phyloP scores from a whole-genome alignment of 2,329 filamentous ascomycete genomes.

The Microcyclospora pomicola region DNA sequence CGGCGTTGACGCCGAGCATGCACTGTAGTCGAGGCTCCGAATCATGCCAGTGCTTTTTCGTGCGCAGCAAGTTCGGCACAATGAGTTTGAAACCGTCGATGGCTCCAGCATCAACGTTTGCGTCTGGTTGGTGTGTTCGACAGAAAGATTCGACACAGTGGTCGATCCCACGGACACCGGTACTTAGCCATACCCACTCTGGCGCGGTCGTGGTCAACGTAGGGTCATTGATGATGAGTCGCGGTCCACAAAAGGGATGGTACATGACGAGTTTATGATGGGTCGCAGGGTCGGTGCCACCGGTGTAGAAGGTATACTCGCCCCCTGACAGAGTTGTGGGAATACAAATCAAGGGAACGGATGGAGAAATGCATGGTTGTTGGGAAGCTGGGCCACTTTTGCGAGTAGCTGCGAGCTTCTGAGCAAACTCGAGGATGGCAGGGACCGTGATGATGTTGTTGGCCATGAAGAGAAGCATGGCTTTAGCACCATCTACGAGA shows the following conservation, averaged over 20 bases:
- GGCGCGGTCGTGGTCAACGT: slow-evolving; percentile 38
- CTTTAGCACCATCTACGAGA: slow-evolving; percentile 43
- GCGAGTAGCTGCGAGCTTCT: slow-evolving; percentile 1
- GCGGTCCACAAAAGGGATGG: too few relatives aligned
- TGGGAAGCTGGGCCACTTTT: too few relatives aligned
- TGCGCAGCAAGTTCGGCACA: slow-evolving; percentile 31
- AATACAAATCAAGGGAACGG: too few relatives aligned
- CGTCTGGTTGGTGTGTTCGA: slow-evolving; percentile 12
- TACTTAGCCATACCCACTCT: slow-evolving; percentile 41
- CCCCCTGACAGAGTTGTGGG: too few relatives aligned
- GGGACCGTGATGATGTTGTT: slow-evolving; percentile 7
- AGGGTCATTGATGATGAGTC: too few relatives aligned
- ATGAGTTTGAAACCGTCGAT: slow-evolving; percentile 30
- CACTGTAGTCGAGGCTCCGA: slow-evolving; percentile 32
- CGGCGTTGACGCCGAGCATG: slow-evolving; percentile 34
- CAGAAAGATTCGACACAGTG: slow-evolving; percentile 44
- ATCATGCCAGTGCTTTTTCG: slow-evolving; percentile 25
- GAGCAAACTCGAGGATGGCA: slow-evolving; percentile 4
- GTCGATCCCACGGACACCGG: slow-evolving; percentile 43
- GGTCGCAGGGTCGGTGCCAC: too few relatives aligned
- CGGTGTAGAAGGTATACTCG: too few relatives aligned
- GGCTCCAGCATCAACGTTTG: slow-evolving; percentile 5
- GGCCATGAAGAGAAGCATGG: slow-evolving; percentile 28
- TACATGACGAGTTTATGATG: too few relatives aligned
- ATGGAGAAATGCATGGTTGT: neutral